Percentiles rank a stretch among this genome's conserved stretches.
phyloP scores from a whole-genome alignment of 768 basidiomycete species.

The Hygrophorus pudorinus region DNA sequence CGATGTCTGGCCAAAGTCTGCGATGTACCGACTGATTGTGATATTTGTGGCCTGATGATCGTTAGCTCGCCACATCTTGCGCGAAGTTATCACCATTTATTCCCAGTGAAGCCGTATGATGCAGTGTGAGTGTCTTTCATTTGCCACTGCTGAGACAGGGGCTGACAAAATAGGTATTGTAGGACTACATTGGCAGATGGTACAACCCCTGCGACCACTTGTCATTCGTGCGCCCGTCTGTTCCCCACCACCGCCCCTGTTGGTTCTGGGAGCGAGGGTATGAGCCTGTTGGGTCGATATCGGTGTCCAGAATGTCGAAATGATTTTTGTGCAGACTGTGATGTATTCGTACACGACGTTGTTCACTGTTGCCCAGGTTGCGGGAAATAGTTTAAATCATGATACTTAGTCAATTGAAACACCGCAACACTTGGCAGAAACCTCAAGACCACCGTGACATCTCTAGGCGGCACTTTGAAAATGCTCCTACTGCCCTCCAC shows the following conservation, averaged over 20 bases:
- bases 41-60: slow-evolving; percentile 95
- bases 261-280: slow-evolving; percentile 41
- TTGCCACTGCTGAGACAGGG: no score
- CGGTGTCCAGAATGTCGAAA: slow-evolving; percentile 76
- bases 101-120: slow-evolving; percentile 83
- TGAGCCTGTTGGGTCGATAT: slow-evolving; percentile 83
- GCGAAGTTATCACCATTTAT: slow-evolving; percentile 89
- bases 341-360: slow-evolving; percentile 92
- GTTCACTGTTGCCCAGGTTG: slow-evolving; percentile 92
- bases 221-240: slow-evolving; percentile 70
- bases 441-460: neutral
- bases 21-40: slow-evolving; percentile 97
- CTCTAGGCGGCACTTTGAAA: neutral
- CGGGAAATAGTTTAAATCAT: slow-evolving; percentile 34
- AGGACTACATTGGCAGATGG: no score
- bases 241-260: slow-evolving; percentile 40
- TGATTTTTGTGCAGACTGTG: slow-evolving; percentile 94
- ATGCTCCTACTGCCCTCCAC: slow-evolving; percentile 32
- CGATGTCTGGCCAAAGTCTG: slow-evolving; percentile 89
- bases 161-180: no score
- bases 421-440: neutral
- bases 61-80: slow-evolving; percentile 97
- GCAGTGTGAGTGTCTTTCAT: slow-evolving; percentile 60
- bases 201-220: no score
- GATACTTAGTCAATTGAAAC: neutral